These are phyloP conservation scores for Mucor sp. DNA, from an alignment of 371 early-diverging fungal species.

Conservation along the genomic window DNA sequence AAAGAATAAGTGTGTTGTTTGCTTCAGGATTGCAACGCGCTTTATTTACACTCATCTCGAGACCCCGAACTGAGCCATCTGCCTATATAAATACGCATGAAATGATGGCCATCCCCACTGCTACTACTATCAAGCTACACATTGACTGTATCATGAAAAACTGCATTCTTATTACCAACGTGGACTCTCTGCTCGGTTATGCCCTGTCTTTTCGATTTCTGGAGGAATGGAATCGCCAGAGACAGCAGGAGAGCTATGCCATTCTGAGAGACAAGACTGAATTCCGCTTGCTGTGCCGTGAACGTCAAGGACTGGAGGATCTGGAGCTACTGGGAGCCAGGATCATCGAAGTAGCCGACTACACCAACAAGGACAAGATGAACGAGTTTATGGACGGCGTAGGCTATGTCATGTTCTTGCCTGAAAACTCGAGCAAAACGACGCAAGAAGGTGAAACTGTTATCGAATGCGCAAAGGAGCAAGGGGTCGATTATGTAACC, in stretches of 20 bases:
- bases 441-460: conserved; percentile 7
- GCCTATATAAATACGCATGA: neutral
- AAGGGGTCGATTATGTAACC: conserved; percentile 18
- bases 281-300: conserved; percentile 18
- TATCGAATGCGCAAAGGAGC: conserved; percentile 12
- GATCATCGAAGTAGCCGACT: conserved; percentile 13
- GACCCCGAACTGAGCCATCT: neutral
- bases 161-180: conserved; percentile 18
- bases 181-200: conserved; percentile 30
- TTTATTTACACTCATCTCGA: neutral
- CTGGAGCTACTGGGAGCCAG: conserved; percentile 21
- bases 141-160: neutral
- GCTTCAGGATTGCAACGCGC: neutral
- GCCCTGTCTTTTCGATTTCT: conserved; percentile 20
- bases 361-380: conserved; percentile 7
- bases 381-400: conserved; percentile 2
- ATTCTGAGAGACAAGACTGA: conserved; percentile 3
- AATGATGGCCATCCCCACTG: neutral
- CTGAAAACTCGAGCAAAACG: conserved; percentile 12
- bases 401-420: conserved; percentile 16
- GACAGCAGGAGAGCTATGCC: neutral
- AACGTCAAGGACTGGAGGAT: conserved; percentile 17
- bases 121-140: neutral
- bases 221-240: conserved; percentile 9
- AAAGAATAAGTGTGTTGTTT: conserved; percentile 7